Evolutionary conservation across 352 stramenopile species (phyloP).

Genomic region (Pythium phragmitis): DNA sequence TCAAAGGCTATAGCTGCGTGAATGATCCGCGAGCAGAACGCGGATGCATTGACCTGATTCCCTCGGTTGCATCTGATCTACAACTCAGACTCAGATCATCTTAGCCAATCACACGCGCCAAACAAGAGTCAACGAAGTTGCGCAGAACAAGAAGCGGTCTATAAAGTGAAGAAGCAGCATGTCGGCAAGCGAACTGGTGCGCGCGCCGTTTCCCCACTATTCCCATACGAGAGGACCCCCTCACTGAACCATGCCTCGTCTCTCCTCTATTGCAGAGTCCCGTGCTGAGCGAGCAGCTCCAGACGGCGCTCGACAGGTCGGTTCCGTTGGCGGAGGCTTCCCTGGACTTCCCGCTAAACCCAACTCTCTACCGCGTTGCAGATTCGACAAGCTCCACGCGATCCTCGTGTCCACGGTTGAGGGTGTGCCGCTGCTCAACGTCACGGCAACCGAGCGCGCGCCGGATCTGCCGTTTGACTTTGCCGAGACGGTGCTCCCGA

Average conservation of each 20-base stretch:
- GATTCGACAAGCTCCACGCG: conserved; percentile 71
- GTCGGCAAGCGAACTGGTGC: conserved; percentile 7
- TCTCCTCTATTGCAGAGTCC: conserved; percentile 36
- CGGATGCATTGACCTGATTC: too few species aligned
- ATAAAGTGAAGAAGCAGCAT: not conserved
- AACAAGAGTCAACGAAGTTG: not conserved
- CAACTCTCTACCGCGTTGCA: conserved; percentile 11
- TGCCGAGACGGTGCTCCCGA: conserved; percentile 74
- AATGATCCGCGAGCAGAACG: too few species aligned
- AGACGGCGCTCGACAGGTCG: conserved; percentile 53
- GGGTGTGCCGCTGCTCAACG: conserved; percentile 71
- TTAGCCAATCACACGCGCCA: conserved; percentile 1
- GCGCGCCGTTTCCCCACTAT: not conserved
- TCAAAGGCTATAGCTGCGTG: too few species aligned
- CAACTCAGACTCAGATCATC: not conserved
- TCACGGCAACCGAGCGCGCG: conserved; percentile 40
- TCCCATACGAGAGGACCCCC: too few species aligned
- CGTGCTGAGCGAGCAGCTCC: conserved; percentile 64
- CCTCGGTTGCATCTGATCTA: too few species aligned
- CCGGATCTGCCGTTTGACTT: conserved; percentile 59
- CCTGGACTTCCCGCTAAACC: not conserved
- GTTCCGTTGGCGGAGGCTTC: not conserved
- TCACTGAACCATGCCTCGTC: not conserved
- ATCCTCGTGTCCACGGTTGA: conserved; percentile 82
- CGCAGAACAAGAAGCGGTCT: not conserved